Evolutionary conservation across 371 early-diverging fungal genomes (phyloP).

Genomic region (Lichtheimia ornata): DNA sequence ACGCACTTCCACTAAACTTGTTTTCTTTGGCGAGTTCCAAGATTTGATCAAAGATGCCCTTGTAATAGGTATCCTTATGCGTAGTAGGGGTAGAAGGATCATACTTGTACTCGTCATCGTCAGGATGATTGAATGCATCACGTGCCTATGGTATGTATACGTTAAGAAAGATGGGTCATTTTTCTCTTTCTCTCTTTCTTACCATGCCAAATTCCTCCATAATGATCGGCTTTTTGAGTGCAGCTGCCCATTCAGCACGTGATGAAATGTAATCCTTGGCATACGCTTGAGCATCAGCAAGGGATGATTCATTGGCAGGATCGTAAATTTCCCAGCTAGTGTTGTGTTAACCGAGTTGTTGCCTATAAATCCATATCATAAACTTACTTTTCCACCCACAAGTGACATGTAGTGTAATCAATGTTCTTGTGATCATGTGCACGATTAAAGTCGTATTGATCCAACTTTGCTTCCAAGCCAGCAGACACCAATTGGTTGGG

Average conservation of each 20-base stretch:
- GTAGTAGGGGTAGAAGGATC: constrained; percentile 42
- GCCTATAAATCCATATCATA: background rate
- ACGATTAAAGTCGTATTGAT: constrained; percentile 46
- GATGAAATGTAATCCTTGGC: constrained; percentile 27
- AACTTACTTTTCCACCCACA: constrained; percentile 61
- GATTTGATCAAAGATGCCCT: constrained; percentile 36
- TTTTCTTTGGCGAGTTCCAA: constrained; percentile 23
- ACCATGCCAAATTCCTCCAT: constrained; percentile 62
- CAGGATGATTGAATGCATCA: constrained; percentile 43
- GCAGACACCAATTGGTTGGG: constrained; percentile 55
- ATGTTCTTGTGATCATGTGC: constrained; percentile 41
- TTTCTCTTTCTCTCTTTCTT: background rate
- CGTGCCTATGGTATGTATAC: constrained; percentile 23
- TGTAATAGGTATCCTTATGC: constrained; percentile 51
- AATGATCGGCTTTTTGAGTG: constrained; percentile 50
- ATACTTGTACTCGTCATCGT: constrained; percentile 35
- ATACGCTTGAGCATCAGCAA: constrained; percentile 30
- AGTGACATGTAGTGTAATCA: constrained; percentile 58
- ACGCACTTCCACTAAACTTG: constrained; percentile 30
- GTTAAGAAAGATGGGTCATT: no score
- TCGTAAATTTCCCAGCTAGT: constrained; percentile 53
- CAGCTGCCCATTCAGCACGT: constrained; percentile 39
- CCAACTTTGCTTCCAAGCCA: constrained; percentile 56
- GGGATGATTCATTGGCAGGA: constrained; percentile 15
- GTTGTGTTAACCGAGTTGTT: background rate